Evolutionary conservation across 257 asterid species (phyloP).

Genomic region (Ligustrum vulgare): DNA sequence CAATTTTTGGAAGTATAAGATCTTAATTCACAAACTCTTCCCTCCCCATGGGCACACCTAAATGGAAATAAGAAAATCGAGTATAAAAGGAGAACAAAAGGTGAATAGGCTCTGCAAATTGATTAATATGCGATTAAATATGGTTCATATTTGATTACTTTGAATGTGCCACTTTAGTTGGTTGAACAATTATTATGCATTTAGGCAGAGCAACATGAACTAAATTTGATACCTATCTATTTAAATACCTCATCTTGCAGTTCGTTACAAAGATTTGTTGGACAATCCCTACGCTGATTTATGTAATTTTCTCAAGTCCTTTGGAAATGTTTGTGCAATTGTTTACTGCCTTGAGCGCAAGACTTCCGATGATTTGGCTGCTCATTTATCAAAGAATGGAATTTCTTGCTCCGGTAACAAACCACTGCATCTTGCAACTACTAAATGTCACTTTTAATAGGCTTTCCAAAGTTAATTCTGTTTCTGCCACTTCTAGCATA

Average conservation of each 20-base stretch:
- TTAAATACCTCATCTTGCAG: conserved; percentile 49
- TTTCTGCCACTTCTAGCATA: conserved; percentile 56
- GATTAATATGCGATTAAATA: conserved; percentile 5
- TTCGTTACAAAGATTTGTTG: conserved; percentile 89
- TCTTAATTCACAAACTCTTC: not conserved
- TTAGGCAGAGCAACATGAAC: not conserved
- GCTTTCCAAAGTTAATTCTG: conserved; percentile 24
- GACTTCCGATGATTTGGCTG: conserved; percentile 83
- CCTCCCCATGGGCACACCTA: not conserved
- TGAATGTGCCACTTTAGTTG: not conserved
- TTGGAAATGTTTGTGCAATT: conserved; percentile 79
- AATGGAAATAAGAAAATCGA: not conserved
- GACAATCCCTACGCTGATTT: conserved; percentile 79
- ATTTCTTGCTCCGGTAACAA: conserved; percentile 83
- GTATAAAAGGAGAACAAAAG: conserved; percentile 3
- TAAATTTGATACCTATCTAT: conserved; percentile 19
- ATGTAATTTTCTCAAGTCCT: conserved; percentile 74
- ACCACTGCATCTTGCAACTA: conserved; percentile 14
- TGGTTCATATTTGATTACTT: not conserved
- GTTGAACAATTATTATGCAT: not conserved
- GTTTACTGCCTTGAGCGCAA: conserved; percentile 95
- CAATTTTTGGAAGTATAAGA: not conserved
- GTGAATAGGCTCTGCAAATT: not conserved
- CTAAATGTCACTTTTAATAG: conserved; percentile 18
- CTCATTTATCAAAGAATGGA: conserved; percentile 63